Percentiles rank a stretch among this genome's conserved stretches.
Evolutionary conservation across 768 basidiomycete species (phyloP).

Genomic region (Boletus fagicola): DNA sequence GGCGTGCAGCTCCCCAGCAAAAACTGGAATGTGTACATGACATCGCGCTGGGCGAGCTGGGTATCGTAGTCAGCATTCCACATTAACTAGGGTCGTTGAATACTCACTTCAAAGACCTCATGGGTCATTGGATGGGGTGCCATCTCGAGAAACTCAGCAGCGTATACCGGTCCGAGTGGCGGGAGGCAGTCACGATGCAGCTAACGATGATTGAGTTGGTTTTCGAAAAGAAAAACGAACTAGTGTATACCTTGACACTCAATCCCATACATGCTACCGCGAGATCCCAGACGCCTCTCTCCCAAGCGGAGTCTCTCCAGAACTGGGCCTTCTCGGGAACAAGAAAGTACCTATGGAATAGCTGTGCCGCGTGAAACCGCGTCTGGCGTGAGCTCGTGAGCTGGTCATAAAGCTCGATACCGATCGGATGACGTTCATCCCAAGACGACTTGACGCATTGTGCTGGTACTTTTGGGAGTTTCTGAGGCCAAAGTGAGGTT

Average conservation of each 20-base stretch:
- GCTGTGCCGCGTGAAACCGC: constrained; percentile 61
- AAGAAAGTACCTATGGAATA: constrained; percentile 58
- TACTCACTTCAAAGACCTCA: constrained; percentile 53
- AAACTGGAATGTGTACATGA: constrained; percentile 48
- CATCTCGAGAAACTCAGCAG: constrained; percentile 48
- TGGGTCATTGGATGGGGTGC: constrained; percentile 47
- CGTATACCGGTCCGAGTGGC: constrained; percentile 53
- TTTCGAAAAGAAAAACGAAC: background rate
- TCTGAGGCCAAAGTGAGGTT: constrained; percentile 5
- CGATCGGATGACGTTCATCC: background rate
- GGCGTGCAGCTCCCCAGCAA: constrained; percentile 53
- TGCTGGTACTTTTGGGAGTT: constrained; percentile 2
- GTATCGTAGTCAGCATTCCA: background rate
- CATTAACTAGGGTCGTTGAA: background rate
- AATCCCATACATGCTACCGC: constrained; percentile 58
- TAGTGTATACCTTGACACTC: constrained; percentile 52
- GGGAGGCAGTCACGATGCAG: constrained; percentile 61
- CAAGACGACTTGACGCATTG: background rate
- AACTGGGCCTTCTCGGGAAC: constrained; percentile 26
- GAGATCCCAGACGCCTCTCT: constrained; percentile 52
- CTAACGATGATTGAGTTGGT: constrained; percentile 31
- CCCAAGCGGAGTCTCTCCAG: constrained; percentile 6
- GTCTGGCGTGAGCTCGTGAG: constrained; percentile 54
- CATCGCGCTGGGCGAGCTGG: constrained; percentile 56
- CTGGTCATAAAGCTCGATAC: constrained; percentile 46